These are phyloP conservation scores for Mycena floridula DNA, from an alignment of 768 basidiomycete species.

Conservation along the genomic window DNA sequence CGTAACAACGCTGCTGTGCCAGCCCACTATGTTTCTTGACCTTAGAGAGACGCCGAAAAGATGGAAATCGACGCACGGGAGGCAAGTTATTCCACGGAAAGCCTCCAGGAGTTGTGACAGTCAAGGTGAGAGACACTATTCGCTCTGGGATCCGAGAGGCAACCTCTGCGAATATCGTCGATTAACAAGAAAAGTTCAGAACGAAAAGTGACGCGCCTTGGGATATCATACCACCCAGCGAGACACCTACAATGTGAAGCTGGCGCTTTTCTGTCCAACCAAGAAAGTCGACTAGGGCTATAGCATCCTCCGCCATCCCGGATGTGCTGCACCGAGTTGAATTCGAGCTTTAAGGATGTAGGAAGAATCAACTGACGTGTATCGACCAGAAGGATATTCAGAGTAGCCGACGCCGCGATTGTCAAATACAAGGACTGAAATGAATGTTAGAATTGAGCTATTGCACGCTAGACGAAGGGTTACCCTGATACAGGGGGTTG, in stretches of 20 bases:
- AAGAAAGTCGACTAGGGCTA: constrained; percentile 61
- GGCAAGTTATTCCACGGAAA: constrained; percentile 52
- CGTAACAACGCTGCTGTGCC: too few relatives aligned
- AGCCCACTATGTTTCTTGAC: too few relatives aligned
- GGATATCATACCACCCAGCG: constrained; percentile 81
- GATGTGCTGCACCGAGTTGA: constrained; percentile 41
- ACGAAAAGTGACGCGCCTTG: too few relatives aligned
- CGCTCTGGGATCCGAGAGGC: constrained; percentile 60
- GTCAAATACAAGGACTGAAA: constrained; percentile 69
- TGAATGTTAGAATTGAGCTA: too few relatives aligned
- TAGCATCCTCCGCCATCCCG: constrained; percentile 72
- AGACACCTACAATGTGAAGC: constrained; percentile 68
- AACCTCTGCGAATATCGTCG: constrained; percentile 44
- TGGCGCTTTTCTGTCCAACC: constrained; percentile 61
- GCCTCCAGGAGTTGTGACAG: constrained; percentile 68
- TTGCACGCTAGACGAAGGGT: too few relatives aligned
- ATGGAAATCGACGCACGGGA: constrained; percentile 41
- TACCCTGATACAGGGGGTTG: constrained; percentile 39
- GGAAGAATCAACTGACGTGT: constrained; percentile 51
- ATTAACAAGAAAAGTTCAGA: constrained; percentile 1
- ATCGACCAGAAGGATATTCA: constrained; percentile 64
- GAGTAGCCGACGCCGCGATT: constrained; percentile 82
- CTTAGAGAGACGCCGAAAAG: too few relatives aligned
- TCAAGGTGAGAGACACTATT: constrained; percentile 58
- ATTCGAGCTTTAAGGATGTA: neutral